These are phyloP conservation scores for Penicillium ochrochloron DNA, from an alignment of 495 filamentous ascomycete species.

Conservation along the genomic window DNA sequence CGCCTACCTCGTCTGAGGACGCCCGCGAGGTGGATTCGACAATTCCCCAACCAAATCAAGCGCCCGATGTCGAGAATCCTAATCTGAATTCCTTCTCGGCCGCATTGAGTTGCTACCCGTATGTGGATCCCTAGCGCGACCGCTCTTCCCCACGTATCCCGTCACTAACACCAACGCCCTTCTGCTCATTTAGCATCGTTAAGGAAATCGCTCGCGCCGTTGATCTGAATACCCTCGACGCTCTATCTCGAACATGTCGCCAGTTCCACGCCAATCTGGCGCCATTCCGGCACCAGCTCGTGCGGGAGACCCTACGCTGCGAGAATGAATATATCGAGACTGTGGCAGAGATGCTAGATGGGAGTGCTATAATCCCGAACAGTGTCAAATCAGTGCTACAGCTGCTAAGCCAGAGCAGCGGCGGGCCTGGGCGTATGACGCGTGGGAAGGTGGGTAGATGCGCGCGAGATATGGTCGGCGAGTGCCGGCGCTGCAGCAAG, in stretches of 20 bases:
- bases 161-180: slow-evolving; percentile 15
- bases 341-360: slow-evolving; percentile 43
- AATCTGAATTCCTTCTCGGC: slow-evolving; percentile 74
- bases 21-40: slow-evolving; percentile 32
- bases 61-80: slow-evolving; percentile 42
- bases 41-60: not conserved
- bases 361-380: slow-evolving; percentile 37
- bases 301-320: slow-evolving; percentile 77
- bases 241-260: slow-evolving; percentile 77
- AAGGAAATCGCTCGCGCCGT: slow-evolving; percentile 72
- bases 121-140: slow-evolving; percentile 33
- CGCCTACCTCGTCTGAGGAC: slow-evolving; percentile 20
- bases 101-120: slow-evolving; percentile 92
- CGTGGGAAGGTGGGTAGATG: slow-evolving; percentile 74
- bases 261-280: slow-evolving; percentile 76
- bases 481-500: slow-evolving; percentile 76
- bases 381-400: slow-evolving; percentile 45
- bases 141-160: slow-evolving; percentile 16
- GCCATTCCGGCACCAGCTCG: slow-evolving; percentile 72
- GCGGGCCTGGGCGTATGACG: slow-evolving; percentile 47
- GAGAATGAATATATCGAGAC: slow-evolving; percentile 64
- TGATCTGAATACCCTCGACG: slow-evolving; percentile 84
- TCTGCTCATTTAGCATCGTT: slow-evolving; percentile 57
- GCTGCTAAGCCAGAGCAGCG: slow-evolving; percentile 37
- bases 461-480: slow-evolving; percentile 81